A percentile compares a stretch with the other conserved stretches of the same genome.
phyloP scores from a whole-genome alignment of 2,329 filamentous ascomycete species.

The Cyanodermella asteris region DNA sequence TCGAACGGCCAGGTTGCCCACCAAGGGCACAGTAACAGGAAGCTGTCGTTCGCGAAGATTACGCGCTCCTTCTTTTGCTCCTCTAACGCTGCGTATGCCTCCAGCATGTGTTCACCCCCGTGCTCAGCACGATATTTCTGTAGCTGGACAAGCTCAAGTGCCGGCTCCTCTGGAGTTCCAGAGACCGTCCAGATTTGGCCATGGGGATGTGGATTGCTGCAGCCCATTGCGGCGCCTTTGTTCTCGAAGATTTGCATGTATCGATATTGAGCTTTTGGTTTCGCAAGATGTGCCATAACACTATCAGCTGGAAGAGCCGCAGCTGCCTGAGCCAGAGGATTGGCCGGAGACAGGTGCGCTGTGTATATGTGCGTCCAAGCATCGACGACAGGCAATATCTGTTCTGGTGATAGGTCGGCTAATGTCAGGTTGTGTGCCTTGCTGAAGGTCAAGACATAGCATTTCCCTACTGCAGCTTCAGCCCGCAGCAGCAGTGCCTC shows the following conservation, averaged over 20 bases:
- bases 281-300: constrained; percentile 20
- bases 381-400: constrained; percentile 66
- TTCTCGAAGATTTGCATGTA: constrained; percentile 99
- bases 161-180: constrained; percentile 71
- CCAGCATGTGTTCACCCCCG: constrained; percentile 51
- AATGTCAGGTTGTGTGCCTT: constrained; percentile 77
- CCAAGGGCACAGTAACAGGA: constrained; percentile 83
- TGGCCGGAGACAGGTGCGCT: constrained; percentile 51
- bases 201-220: constrained; percentile 94
- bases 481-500: constrained; percentile 53
- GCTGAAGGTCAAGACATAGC: constrained; percentile 91
- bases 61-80: constrained; percentile 61
- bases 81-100: constrained; percentile 73
- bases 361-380: constrained; percentile 87
- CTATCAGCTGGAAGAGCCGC: constrained; percentile 23
- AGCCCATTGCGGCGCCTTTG: constrained; percentile 94
- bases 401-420: constrained; percentile 56
- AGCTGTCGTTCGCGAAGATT: constrained; percentile 68
- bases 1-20: constrained; percentile 98
- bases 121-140: constrained; percentile 55
- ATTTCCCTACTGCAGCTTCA: constrained; percentile 77
- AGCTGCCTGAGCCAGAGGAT: constrained; percentile 33
- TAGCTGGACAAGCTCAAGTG: constrained; percentile 57
- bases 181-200: constrained; percentile 94
- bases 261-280: constrained; percentile 54